Conservation (phyloP, 2,329 filamentous ascomycete genomes). For the Penicillium psychrosexuale region DNA sequence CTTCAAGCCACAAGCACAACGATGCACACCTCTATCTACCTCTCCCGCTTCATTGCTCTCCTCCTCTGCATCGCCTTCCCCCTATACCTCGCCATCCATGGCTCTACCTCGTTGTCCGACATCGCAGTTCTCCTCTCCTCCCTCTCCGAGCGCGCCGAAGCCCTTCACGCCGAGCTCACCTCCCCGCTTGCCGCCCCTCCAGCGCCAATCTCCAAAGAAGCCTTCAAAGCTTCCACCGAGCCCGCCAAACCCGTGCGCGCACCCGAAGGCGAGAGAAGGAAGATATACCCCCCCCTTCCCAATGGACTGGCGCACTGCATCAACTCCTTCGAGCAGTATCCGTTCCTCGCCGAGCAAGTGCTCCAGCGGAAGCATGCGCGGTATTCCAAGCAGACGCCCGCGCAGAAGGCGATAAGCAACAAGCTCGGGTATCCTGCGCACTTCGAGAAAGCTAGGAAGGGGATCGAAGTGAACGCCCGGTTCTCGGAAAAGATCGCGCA, state of each 20-base stretch:
- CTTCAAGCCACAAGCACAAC: background rate
- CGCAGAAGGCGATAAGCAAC: background rate
- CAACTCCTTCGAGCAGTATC: slow-evolving; percentile 1
- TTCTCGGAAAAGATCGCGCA: background rate
- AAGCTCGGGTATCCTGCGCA: background rate
- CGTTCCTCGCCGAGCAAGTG: background rate
- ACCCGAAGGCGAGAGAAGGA: background rate
- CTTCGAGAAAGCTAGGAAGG: slow-evolving; percentile 1
- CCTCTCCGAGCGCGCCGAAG: background rate
- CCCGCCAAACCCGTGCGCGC: background rate
- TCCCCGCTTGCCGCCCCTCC: background rate
- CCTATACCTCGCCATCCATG: background rate
- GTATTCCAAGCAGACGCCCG: slow-evolving; percentile 1
- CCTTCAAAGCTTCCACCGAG: background rate
- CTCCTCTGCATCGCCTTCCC: background rate
- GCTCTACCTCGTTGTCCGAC: background rate
- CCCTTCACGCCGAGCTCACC: background rate
- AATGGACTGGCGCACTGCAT: slow-evolving; percentile 1
- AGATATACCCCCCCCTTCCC: background rate
- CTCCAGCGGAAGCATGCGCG: background rate
- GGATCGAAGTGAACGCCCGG: background rate
- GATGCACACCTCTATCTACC: background rate
- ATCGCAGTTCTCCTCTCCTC: background rate
- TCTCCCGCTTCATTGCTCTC: background rate
- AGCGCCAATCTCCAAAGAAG: background rate